Conservation (phyloP, 306 rosid genomes). For the Inga leiocalycina region DNA sequence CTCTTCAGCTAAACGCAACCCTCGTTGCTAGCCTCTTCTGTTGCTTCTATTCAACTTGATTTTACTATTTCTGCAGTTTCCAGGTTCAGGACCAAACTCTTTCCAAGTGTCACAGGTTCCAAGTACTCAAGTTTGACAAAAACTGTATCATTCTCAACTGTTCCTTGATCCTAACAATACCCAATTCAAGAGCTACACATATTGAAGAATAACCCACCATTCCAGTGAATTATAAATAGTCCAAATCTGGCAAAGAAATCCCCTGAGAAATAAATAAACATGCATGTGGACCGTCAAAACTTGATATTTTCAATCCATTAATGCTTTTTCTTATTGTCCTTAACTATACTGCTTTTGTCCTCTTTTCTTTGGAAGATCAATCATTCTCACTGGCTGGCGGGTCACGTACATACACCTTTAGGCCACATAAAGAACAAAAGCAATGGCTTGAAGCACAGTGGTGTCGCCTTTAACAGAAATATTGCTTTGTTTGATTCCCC, state of each 20-base stretch:
- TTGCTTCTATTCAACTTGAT: neutral
- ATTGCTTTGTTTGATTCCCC: neutral
- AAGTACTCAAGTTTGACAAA: slow-evolving; percentile 4
- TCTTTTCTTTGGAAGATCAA: slow-evolving; percentile 7
- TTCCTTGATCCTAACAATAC: neutral
- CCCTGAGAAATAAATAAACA: neutral
- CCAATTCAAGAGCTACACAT: neutral
- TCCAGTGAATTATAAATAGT: neutral
- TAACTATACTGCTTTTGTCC: slow-evolving; percentile 23
- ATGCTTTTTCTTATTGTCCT: slow-evolving; percentile 2
- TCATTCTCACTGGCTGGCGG: slow-evolving; percentile 21
- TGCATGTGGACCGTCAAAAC: slow-evolving; percentile 13
- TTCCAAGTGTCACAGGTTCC: neutral
- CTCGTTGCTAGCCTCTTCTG: neutral
- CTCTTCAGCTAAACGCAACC: too few relatives aligned
- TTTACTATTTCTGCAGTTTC: neutral
- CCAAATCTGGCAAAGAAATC: neutral
- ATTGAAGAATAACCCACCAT: neutral
- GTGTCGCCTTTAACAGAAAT: slow-evolving; percentile 9
- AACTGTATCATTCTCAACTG: neutral
- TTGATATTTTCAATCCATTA: slow-evolving; percentile 8
- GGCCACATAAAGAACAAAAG: neutral
- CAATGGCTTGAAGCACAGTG: neutral
- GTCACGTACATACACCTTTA: slow-evolving; percentile 9
- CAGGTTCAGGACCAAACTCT: neutral